Percentiles rank a stretch among this genome's conserved stretches.
Conservation (phyloP, 148 eudicot species). For the Beta vulgaris region DNA sequence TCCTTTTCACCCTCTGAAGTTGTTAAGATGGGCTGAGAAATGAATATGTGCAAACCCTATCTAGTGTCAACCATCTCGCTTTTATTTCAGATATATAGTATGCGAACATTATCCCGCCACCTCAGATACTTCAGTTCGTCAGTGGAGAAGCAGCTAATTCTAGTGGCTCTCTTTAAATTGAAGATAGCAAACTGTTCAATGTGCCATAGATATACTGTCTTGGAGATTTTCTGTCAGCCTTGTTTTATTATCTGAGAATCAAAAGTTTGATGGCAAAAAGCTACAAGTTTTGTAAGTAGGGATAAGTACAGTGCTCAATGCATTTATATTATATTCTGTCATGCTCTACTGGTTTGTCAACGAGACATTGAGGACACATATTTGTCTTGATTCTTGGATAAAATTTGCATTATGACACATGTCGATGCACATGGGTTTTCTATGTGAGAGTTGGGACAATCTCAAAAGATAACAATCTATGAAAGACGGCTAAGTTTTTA, state of each 20-base stretch:
- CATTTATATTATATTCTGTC: not conserved
- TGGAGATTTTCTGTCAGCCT: not conserved
- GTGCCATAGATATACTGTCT: not conserved
- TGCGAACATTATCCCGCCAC: not conserved
- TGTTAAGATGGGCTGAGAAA: not conserved
- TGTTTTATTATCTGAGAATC: not conserved
- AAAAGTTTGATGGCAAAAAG: not conserved
- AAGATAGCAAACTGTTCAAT: too few species aligned
- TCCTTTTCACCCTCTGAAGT: not conserved
- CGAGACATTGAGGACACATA: too few species aligned
- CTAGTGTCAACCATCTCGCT: too few species aligned
- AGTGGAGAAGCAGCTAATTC: not conserved
- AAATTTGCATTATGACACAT: too few species aligned
- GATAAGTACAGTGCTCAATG: not conserved
- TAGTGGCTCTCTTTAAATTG: not conserved
- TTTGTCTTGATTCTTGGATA: too few species aligned
- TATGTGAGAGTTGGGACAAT: too few species aligned
- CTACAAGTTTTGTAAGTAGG: not conserved
- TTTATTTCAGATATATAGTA: too few species aligned
- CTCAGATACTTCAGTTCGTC: not conserved
- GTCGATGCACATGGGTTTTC: too few species aligned
- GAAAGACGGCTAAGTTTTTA: not conserved
- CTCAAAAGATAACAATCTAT: too few species aligned
- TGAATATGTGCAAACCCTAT: not conserved
- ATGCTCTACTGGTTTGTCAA: not conserved